Percentiles rank a stretch among this genome's conserved stretches.
Conservation (phyloP, 2,329 filamentous ascomycete species). For the Nakataea oryzae region DNA sequence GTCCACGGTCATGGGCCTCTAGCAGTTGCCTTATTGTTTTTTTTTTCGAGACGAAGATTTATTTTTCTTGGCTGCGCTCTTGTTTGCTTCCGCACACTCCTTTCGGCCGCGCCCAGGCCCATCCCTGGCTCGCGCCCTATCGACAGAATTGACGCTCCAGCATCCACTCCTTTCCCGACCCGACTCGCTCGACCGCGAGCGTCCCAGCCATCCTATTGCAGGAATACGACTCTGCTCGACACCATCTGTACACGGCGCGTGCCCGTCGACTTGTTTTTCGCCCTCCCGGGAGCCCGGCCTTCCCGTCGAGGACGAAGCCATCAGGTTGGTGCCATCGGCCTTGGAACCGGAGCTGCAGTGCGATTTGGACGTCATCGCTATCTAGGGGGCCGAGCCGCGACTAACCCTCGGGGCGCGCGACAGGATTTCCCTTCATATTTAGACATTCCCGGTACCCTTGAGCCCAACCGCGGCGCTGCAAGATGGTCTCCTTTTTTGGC, state of each 20-base stretch:
- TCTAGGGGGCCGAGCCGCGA: background rate
- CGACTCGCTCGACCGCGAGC: background rate
- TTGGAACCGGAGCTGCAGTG: background rate
- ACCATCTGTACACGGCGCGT: background rate
- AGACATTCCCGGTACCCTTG: background rate
- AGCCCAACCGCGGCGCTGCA: conserved; percentile 1
- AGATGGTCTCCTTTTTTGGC: conserved; percentile 50
- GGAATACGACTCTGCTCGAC: conserved; percentile 3
- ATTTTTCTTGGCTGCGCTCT: background rate
- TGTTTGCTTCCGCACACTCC: background rate
- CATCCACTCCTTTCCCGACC: background rate
- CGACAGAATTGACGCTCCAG: background rate
- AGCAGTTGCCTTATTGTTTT: background rate
- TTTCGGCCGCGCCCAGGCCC: background rate
- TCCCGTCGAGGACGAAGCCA: background rate
- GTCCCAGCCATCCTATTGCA: background rate
- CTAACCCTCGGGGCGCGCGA: background rate
- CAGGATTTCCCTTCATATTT: background rate
- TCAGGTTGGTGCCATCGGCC: background rate
- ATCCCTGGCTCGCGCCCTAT: background rate
- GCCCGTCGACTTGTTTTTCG: background rate
- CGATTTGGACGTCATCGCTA: background rate
- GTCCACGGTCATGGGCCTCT: background rate
- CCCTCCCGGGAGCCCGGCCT: background rate
- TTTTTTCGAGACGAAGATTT: too few relatives aligned